Evolutionary conservation across 2,329 filamentous ascomycete species (phyloP).

Genomic region (Nigrospora sphaerica): DNA sequence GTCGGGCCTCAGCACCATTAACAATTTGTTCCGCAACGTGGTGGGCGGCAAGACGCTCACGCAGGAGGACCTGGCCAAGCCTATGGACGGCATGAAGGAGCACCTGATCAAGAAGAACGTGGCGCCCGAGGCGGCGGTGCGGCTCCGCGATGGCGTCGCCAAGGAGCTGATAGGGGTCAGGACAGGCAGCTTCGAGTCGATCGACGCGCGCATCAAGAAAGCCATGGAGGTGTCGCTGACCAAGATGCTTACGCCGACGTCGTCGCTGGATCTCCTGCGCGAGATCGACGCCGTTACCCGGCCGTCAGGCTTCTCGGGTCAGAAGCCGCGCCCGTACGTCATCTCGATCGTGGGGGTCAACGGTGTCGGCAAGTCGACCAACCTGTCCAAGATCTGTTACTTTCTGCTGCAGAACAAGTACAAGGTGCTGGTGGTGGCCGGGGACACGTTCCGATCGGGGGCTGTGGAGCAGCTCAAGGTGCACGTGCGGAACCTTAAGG

Average conservation of each 20-base stretch:
- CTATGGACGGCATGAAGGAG: slow-evolving; percentile 93
- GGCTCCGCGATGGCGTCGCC: slow-evolving; percentile 86
- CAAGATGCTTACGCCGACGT: slow-evolving; percentile 93
- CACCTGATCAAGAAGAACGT: slow-evolving; percentile 95
- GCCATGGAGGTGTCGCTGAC: slow-evolving; percentile 89
- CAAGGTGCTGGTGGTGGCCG: slow-evolving; percentile 86
- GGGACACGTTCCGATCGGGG: slow-evolving; percentile 93
- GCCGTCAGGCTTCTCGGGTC: slow-evolving; percentile 55
- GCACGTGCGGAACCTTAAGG: slow-evolving; percentile 87
- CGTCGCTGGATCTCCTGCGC: slow-evolving; percentile 86
- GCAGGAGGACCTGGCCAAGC: slow-evolving; percentile 81
- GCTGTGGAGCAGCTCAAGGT: slow-evolving; percentile 96
- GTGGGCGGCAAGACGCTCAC: slow-evolving; percentile 91
- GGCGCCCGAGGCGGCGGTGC: slow-evolving; percentile 84
- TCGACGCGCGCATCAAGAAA: slow-evolving; percentile 73
- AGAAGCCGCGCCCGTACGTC: slow-evolving; percentile 75
- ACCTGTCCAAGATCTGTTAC: slow-evolving; percentile 95
- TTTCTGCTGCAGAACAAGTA: slow-evolving; percentile 97
- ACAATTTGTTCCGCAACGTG: slow-evolving; percentile 87
- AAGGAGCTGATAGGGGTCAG: slow-evolving; percentile 84
- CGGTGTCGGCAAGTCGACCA: slow-evolving; percentile 96
- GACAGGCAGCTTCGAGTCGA: slow-evolving; percentile 85
- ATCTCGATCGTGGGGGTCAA: slow-evolving; percentile 98
- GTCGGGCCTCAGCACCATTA: slow-evolving; percentile 73
- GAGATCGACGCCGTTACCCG: slow-evolving; percentile 78